Evolutionary conservation across 2,329 filamentous ascomycete species (phyloP).

Genomic region (Sclerotinia borealis): DNA sequence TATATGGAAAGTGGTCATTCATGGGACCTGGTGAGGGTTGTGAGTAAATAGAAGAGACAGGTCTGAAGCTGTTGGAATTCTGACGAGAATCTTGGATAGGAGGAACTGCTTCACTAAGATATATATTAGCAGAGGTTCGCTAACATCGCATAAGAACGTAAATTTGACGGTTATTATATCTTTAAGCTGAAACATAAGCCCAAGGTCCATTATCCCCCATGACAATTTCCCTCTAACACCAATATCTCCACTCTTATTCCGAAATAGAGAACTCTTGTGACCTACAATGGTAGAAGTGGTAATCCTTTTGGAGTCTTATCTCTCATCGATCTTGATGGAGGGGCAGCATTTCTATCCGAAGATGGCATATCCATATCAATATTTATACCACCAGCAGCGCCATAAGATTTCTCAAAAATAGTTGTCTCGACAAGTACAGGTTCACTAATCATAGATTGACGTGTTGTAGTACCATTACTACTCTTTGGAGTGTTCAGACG

Average conservation of each 20-base stretch:
- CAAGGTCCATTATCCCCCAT: constrained; percentile 4
- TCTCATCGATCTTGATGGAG: constrained; percentile 24
- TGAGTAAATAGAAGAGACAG: constrained; percentile 58
- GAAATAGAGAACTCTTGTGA: constrained; percentile 1
- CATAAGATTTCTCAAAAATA: constrained; percentile 40
- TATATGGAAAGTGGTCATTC: constrained; percentile 19
- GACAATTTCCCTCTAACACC: neutral
- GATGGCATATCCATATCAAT: constrained; percentile 22
- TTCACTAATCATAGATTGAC: constrained; percentile 38
- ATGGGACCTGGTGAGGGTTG: constrained; percentile 41
- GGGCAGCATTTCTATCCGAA: constrained; percentile 20
- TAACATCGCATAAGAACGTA: constrained; percentile 16
- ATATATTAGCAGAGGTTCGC: constrained; percentile 18
- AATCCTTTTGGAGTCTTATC: constrained; percentile 19
- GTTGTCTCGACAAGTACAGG: constrained; percentile 41
- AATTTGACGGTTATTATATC: constrained; percentile 11
- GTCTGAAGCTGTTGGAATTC: constrained; percentile 35
- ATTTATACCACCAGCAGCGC: constrained; percentile 31
- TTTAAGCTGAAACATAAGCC: constrained; percentile 16
- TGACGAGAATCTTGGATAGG: constrained; percentile 22
- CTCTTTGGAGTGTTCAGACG: constrained; percentile 36
- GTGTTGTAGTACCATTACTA: constrained; percentile 33
- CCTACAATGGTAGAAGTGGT: constrained; percentile 24
- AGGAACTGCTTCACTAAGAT: constrained; percentile 18
- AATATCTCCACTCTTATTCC: neutral